Percentiles rank a stretch among this genome's conserved stretches.
Evolutionary conservation across 805 yeast genomes (phyloP).

Genomic region (Isabelozyma gotoi): DNA sequence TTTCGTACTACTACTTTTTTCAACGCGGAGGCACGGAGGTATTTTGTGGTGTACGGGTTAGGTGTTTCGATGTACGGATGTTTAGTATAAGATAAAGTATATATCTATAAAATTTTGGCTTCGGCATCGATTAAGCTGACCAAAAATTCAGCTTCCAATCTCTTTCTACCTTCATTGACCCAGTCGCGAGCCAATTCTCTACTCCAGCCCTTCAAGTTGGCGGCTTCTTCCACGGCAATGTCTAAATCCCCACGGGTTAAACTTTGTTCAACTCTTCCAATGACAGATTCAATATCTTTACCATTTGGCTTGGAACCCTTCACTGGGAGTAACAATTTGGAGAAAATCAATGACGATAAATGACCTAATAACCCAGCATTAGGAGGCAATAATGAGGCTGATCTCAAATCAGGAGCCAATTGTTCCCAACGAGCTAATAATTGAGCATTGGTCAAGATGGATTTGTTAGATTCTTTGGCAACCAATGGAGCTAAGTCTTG

Average conservation of each 20-base stretch:
- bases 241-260: constrained; percentile 75
- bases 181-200: constrained; percentile 88
- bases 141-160: constrained; percentile 83
- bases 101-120: constrained; percentile 37
- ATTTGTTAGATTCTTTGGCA: constrained; percentile 35
- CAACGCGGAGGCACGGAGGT: background rate
- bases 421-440: constrained; percentile 76
- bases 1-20: background rate
- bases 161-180: constrained; percentile 85
- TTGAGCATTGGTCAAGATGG: constrained; percentile 77
- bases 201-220: constrained; percentile 89
- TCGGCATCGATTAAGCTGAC: constrained; percentile 68
- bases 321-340: constrained; percentile 73
- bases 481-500: constrained; percentile 35
- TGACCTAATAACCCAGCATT: constrained; percentile 96
- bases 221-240: constrained; percentile 89
- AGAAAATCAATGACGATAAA: constrained; percentile 73
- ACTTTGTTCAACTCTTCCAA: constrained; percentile 80
- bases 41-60: background rate
- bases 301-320: constrained; percentile 73
- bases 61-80: background rate
- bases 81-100: background rate
- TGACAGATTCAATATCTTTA: constrained; percentile 82
- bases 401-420: constrained; percentile 81
- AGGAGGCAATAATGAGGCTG: constrained; percentile 87